Percentiles rank a stretch among this genome's conserved stretches.
phyloP scores from a whole-genome alignment of 257 asterid genomes.

The Striga asiatica region DNA sequence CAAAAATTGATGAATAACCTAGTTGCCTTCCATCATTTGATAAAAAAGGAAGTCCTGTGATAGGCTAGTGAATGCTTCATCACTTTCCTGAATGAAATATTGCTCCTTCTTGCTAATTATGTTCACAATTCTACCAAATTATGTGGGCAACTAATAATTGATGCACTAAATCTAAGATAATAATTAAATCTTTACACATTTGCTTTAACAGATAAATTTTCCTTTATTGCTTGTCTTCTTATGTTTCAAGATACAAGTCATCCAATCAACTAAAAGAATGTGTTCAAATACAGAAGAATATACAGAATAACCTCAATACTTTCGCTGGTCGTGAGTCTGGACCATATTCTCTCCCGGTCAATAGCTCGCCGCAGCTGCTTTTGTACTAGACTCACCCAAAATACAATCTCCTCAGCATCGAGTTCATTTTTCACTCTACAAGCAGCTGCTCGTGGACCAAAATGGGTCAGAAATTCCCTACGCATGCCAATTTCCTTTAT shows the following conservation, averaged over 20 bases:
- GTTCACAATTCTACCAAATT: not conserved
- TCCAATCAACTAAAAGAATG: conserved; percentile 10
- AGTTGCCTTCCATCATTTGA: conserved; percentile 5
- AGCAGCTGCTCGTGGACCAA: conserved; percentile 90
- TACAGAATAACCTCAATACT: conserved; percentile 76
- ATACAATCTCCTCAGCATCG: conserved; percentile 66
- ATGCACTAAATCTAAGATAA: not conserved
- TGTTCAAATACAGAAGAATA: conserved; percentile 7
- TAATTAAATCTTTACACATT: not conserved
- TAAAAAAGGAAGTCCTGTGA: too few relatives aligned
- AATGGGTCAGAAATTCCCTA: conserved; percentile 85
- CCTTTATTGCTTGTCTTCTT: conserved; percentile 5
- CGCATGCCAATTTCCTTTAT: conserved; percentile 69
- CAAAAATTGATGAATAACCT: not conserved
- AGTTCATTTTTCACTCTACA: conserved; percentile 47
- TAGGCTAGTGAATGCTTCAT: not conserved
- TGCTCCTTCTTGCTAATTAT: conserved; percentile 1
- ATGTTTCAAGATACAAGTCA: conserved; percentile 11
- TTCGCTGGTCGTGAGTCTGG: conserved; percentile 86
- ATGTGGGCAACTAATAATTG: conserved; percentile 10
- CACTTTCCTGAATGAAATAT: not conserved
- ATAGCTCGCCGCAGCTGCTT: conserved; percentile 79
- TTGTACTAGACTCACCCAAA: conserved; percentile 88
- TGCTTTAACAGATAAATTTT: not conserved
- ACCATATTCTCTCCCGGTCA: conserved; percentile 96